phyloP scores from a whole-genome alignment of 495 filamentous ascomycete species.

The Neurospora tetrasperma region DNA sequence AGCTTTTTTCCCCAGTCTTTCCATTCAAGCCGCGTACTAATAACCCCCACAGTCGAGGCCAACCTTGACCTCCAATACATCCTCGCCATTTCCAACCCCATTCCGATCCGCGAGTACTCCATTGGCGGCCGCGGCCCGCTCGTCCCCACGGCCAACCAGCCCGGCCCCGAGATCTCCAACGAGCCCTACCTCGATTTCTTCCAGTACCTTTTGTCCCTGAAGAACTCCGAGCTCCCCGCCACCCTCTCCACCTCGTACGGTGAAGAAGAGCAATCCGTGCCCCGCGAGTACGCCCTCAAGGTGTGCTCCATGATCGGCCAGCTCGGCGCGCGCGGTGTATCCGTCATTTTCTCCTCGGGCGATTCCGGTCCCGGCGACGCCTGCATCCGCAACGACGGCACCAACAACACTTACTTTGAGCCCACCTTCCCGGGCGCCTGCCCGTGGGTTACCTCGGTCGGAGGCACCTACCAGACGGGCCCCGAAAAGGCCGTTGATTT shows the following conservation, averaged over 20 bases:
- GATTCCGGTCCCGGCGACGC: constrained; percentile 59
- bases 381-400: constrained; percentile 56
- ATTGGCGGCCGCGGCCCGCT: constrained; percentile 38
- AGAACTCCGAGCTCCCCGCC: constrained; percentile 49
- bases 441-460: constrained; percentile 67
- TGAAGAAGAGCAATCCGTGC: constrained; percentile 70
- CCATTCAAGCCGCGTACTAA: too few species aligned
- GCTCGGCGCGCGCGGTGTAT: constrained; percentile 67
- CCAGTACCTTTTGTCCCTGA: constrained; percentile 35
- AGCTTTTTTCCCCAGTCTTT: background rate
- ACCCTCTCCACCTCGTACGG: constrained; percentile 74
- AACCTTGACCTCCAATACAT: constrained; percentile 71
- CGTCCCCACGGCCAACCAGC: constrained; percentile 49
- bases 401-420: constrained; percentile 56
- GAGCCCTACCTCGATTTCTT: constrained; percentile 74
- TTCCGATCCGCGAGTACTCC: constrained; percentile 33
- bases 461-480: constrained; percentile 48
- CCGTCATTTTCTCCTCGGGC: constrained; percentile 63
- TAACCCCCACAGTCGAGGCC: constrained; percentile 40
- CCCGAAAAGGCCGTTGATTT: constrained; percentile 51
- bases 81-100: constrained; percentile 33
- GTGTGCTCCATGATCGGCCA: constrained; percentile 58
- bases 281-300: constrained; percentile 50
- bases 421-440: constrained; percentile 44
- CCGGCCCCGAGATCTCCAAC: constrained; percentile 45